Percentiles rank a stretch among this genome's conserved stretches.
These are phyloP conservation scores for Crithidia bombi DNA, from an alignment of 208 protist species.

Conservation along the genomic window DNA sequence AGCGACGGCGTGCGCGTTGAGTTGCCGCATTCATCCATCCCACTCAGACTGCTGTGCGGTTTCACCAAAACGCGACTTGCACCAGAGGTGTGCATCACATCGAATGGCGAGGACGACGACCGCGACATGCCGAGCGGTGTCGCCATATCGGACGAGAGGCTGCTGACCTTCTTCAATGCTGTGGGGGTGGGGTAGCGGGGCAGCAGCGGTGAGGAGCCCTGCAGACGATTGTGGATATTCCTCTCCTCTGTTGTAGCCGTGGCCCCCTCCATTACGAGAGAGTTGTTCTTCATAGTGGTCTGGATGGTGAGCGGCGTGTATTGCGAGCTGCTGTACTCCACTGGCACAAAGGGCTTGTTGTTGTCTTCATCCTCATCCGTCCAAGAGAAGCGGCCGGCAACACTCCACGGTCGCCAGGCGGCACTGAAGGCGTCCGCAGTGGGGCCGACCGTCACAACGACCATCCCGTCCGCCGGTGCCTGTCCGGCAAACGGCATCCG, in stretches of 20 bases:
- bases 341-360: conserved; percentile 18
- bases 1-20: neutral
- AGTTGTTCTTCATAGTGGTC: neutral
- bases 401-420: conserved; percentile 8
- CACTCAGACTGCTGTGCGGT: neutral
- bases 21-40: neutral
- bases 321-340: conserved; percentile 19
- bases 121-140: neutral
- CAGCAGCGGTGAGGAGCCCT: neutral
- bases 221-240: neutral
- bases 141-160: neutral
- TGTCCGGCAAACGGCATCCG: conserved; percentile 32
- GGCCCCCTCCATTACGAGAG: too few relatives aligned
- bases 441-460: conserved; percentile 28
- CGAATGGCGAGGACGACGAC: neutral
- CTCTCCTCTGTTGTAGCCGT: neutral
- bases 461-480: conserved; percentile 27
- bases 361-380: conserved; percentile 11
- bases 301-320: conserved; percentile 7
- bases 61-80: neutral
- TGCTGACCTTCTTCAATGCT: neutral
- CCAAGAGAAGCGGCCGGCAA: neutral
- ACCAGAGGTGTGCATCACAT: neutral
- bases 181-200: neutral
- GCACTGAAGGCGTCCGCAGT: conserved; percentile 18